Evolutionary conservation across 805 yeast genomes (phyloP).

Genomic region (Metschnikowia reukaufii): DNA sequence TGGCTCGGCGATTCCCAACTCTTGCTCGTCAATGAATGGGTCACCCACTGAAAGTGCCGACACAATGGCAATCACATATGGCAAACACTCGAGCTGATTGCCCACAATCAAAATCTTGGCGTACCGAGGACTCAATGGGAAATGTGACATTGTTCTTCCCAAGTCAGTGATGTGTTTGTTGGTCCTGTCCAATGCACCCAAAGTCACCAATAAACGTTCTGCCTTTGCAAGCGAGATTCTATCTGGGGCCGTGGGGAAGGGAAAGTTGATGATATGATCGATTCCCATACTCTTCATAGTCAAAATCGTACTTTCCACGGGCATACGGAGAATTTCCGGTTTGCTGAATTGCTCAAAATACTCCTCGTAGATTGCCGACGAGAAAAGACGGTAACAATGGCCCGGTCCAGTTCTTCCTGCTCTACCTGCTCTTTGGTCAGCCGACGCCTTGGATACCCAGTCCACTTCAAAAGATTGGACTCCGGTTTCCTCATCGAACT

Average conservation of each 20-base stretch:
- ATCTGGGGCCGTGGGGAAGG: conserved; percentile 94
- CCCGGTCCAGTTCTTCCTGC: conserved; percentile 99
- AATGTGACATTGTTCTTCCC: conserved; percentile 83
- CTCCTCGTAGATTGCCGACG: conserved; percentile 90
- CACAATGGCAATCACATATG: conserved; percentile 87
- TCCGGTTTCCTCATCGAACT: conserved; percentile 76
- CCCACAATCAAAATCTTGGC: conserved; percentile 88
- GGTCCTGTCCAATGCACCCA: conserved; percentile 72
- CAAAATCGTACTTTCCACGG: conserved; percentile 92
- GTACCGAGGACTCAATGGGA: conserved; percentile 92
- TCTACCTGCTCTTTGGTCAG: conserved; percentile 93
- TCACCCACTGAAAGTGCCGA: conserved; percentile 93
- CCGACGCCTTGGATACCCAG: conserved; percentile 94
- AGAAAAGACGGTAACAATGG: conserved; percentile 87
- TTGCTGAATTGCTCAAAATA: conserved; percentile 78
- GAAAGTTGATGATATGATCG: conserved; percentile 84
- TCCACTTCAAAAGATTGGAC: conserved; percentile 89
- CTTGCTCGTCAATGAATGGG: conserved; percentile 76
- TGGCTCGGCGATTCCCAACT: conserved; percentile 54
- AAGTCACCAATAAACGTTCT: conserved; percentile 59
- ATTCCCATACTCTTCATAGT: conserved; percentile 98
- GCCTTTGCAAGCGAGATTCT: conserved; percentile 59
- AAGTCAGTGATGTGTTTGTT: conserved; percentile 64
- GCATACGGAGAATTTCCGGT: conserved; percentile 94
- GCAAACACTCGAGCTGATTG: conserved; percentile 80